Conservation (phyloP, 23 red algal species). For the Gracilaria domingensis region DNA sequence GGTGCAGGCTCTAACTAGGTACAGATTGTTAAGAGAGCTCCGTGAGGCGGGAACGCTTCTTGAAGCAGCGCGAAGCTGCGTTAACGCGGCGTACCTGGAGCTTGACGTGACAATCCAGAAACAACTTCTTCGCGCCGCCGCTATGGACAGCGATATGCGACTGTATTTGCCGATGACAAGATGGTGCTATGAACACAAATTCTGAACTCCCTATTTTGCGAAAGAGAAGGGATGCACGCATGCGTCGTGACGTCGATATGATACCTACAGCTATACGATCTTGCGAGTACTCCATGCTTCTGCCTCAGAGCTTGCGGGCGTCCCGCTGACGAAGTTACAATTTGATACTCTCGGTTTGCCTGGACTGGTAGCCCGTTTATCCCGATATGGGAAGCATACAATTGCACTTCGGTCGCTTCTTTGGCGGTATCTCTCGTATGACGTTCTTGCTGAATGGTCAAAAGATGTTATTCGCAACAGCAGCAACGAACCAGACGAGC, state of each 20-base stretch:
- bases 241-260: slow-evolving; percentile 51
- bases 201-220: not conserved
- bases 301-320: not conserved
- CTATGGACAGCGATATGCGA: slow-evolving; percentile 60
- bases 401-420: slow-evolving; percentile 49
- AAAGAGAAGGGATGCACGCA: slow-evolving; percentile 4
- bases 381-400: slow-evolving; percentile 60
- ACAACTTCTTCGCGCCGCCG: slow-evolving; percentile 59
- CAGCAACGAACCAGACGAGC: slow-evolving; percentile 58
- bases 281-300: slow-evolving; percentile 56
- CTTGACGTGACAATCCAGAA: slow-evolving; percentile 32
- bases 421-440: slow-evolving; percentile 53
- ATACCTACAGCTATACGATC: slow-evolving; percentile 64
- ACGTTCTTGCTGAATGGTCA: slow-evolving; percentile 57
- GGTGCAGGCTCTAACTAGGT: slow-evolving; percentile 45
- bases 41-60: slow-evolving; percentile 58
- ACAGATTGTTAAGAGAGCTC: slow-evolving; percentile 54
- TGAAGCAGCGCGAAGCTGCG: slow-evolving; percentile 50
- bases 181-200: not conserved
- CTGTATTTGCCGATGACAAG: slow-evolving; percentile 41
- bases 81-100: slow-evolving; percentile 64
- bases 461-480: slow-evolving; percentile 32
- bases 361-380: slow-evolving; percentile 57
- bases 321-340: slow-evolving; percentile 57
- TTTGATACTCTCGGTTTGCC: slow-evolving; percentile 52